Base-by-base conservation (phyloP, 192 early-diverging fungal species). In the Coemansia aciculifera region DNA sequence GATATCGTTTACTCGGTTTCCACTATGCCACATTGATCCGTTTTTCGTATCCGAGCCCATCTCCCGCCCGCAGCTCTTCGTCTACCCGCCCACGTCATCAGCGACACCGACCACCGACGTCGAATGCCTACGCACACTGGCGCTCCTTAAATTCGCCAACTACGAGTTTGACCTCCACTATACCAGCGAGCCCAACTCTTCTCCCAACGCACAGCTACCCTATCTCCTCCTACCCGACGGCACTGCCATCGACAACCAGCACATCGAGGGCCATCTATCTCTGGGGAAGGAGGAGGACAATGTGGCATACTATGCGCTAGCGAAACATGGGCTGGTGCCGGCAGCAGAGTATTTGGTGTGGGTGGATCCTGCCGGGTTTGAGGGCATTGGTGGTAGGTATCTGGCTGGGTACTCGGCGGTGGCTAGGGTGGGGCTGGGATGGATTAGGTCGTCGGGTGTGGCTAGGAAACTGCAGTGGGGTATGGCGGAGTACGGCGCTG, bases 1-100 rank as follows among this genome's bases (percentile, higher is more conserved):
- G 0, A 61, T 81, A 42, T 81, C 74, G n/a, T 81, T 81, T 40
- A 81, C 79, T 5, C 63, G 68, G 51, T 67, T 81, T 19, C 79
- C 79, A 8, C 68, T 81, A 1, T 67, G 65, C 3, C 54, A 56
- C 36, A 73, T 65, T 12, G 64, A 66, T 19, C 49, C 79, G 21
- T 81, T 81, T 49, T 81, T 71, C 43, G 54, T 42, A 5, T 42
- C 79, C 0, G 54, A 49, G 27, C 39, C 46, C 36, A 65, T 77
- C 13, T 19, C 2, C 29, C 51, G 46, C 17, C 68, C 79, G 15
- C 74, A 69, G 61, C 68, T 81, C 3, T 67, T 59, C 36, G 60
- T 75, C 23, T 70, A 77, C 49, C 27, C 54, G 23, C 19, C 49
- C 8, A 11, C 23, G 15, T 57, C 54, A 1, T 32, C 54, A 0